phyloP scores from a whole-genome alignment of 2,329 filamentous ascomycete genomes.

The Penicillium paneum region DNA sequence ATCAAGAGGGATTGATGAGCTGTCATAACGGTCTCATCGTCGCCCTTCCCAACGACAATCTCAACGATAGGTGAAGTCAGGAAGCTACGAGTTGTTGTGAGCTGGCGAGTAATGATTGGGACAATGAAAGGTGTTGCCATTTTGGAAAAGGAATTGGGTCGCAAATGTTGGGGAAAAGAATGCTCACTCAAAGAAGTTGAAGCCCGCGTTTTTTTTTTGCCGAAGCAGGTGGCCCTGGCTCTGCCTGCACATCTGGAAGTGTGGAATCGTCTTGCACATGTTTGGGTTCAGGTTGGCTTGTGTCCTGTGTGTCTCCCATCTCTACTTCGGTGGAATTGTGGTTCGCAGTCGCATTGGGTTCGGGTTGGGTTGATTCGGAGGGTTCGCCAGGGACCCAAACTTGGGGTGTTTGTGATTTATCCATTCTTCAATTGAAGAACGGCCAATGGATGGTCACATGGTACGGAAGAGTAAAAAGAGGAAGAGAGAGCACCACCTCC shows the following conservation, averaged over 20 bases:
- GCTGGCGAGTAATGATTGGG: not conserved
- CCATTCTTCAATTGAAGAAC: not conserved
- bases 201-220: conserved; percentile 19
- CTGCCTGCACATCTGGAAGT: conserved; percentile 21
- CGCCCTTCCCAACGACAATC: conserved; percentile 61
- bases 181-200: conserved; percentile 34
- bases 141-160: not conserved
- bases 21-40: conserved; percentile 61
- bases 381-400: conserved; percentile 14
- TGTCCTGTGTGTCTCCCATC: conserved; percentile 23
- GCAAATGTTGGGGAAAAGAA: not conserved
- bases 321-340: conserved; percentile 24
- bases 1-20: conserved; percentile 76
- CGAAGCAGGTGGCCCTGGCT: conserved; percentile 8
- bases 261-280: conserved; percentile 21
- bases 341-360: conserved; percentile 11
- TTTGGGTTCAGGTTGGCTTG: conserved; percentile 13
- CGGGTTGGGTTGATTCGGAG: not conserved
- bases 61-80: conserved; percentile 68
- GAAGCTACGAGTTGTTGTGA: conserved; percentile 42
- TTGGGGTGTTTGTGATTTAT: conserved; percentile 9
- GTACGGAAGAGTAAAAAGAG: not conserved
- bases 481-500: not conserved
- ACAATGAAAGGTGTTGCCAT: not conserved
- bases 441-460: not conserved